These are phyloP conservation scores for Cladochytrium tenue DNA, from an alignment of 371 early-diverging fungal genomes.

Conservation along the genomic window DNA sequence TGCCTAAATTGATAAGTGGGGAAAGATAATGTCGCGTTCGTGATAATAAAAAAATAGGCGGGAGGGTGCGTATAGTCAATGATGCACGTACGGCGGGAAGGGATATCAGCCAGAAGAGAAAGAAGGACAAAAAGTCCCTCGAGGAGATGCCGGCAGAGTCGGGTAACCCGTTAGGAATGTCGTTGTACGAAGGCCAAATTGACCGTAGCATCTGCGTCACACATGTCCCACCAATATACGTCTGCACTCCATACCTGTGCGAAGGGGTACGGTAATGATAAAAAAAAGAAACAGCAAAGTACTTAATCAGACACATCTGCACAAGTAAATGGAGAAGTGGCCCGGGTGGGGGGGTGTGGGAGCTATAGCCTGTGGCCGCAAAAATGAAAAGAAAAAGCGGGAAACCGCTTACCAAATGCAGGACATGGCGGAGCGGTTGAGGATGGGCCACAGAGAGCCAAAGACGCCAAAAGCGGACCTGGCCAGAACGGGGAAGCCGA, in stretches of 20 bases:
- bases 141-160: slow-evolving; percentile 12
- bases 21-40: too few species aligned
- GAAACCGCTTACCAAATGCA: slow-evolving; percentile 26
- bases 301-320: too few species aligned
- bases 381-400: too few species aligned
- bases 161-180: slow-evolving; percentile 17
- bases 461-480: slow-evolving; percentile 21
- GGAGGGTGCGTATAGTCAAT: too few species aligned
- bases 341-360: too few species aligned
- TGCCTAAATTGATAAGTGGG: too few species aligned
- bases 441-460: slow-evolving; percentile 15
- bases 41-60: too few species aligned
- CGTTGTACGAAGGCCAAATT: slow-evolving; percentile 19
- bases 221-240: slow-evolving; percentile 19
- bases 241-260: slow-evolving; percentile 25
- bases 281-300: too few species aligned
- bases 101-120: slow-evolving; percentile 20
- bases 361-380: too few species aligned
- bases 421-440: slow-evolving; percentile 25
- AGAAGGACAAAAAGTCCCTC: slow-evolving; percentile 18
- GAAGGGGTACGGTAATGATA: too few species aligned
- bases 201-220: slow-evolving; percentile 21
- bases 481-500: slow-evolving; percentile 22
- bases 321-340: too few species aligned
- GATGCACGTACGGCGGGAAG: too few species aligned